Evolutionary conservation across 306 rosid genomes (phyloP).

Genomic region (Cicer judaicum): DNA sequence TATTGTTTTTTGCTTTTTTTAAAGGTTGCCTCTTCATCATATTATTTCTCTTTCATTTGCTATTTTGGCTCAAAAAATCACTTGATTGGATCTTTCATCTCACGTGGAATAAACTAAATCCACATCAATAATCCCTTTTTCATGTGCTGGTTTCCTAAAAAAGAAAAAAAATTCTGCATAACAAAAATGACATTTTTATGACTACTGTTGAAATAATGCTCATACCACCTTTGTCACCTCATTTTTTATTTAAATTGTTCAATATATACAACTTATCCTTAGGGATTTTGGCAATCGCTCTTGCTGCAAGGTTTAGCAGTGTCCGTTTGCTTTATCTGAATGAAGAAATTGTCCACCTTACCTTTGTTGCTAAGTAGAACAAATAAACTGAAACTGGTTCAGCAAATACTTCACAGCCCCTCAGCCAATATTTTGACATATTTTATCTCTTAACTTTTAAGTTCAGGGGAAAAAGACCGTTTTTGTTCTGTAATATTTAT

Average conservation of each 20-base stretch:
- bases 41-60: neutral
- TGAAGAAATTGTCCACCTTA: slow-evolving; percentile 29
- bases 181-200: neutral
- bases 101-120: no score
- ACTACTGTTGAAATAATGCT: slow-evolving; percentile 13
- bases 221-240: neutral
- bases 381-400: slow-evolving; percentile 13
- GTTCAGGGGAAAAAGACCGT: neutral
- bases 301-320: slow-evolving; percentile 29
- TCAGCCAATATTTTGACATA: slow-evolving; percentile 11
- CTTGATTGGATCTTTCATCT: no score
- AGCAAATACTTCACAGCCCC: slow-evolving; percentile 22
- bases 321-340: slow-evolving; percentile 32
- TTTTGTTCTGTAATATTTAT: slow-evolving; percentile 18
- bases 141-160: neutral
- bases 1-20: neutral
- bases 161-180: neutral
- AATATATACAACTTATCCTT: slow-evolving; percentile 18
- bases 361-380: slow-evolving; percentile 38
- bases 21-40: slow-evolving; percentile 6
- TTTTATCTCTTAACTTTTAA: slow-evolving; percentile 18
- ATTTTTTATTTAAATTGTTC: neutral
- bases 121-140: slow-evolving; percentile 6
- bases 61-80: no score
- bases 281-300: slow-evolving; percentile 8